Percentiles rank a stretch among this genome's conserved stretches.
Evolutionary conservation across 2,329 filamentous ascomycete genomes (phyloP).

Genomic region (Cryoendolithus antarcticus): DNA sequence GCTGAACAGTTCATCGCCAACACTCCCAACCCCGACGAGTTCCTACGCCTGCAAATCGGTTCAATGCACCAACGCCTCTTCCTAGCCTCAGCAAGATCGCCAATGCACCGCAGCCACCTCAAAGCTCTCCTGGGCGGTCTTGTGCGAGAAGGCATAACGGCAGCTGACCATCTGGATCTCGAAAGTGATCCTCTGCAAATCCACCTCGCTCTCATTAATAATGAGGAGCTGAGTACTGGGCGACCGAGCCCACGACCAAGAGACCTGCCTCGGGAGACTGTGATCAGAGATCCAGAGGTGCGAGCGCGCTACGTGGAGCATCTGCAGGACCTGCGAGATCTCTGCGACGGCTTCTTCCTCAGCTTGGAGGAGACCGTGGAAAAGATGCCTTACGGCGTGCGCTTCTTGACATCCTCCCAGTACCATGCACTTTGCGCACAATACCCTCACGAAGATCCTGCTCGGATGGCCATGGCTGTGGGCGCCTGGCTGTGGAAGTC

Average conservation of each 20-base stretch:
- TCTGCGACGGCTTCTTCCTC: slow-evolving; percentile 80
- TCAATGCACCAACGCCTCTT: slow-evolving; percentile 90
- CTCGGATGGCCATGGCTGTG: slow-evolving; percentile 68
- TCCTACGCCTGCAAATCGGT: slow-evolving; percentile 58
- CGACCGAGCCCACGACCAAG: slow-evolving; percentile 66
- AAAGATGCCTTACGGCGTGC: slow-evolving; percentile 83
- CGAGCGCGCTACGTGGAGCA: slow-evolving; percentile 88
- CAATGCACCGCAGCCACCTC: slow-evolving; percentile 83
- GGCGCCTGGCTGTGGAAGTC: slow-evolving; percentile 89
- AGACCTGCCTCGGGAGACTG: slow-evolving; percentile 79
- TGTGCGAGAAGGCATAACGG: slow-evolving; percentile 83
- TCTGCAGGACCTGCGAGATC: slow-evolving; percentile 83
- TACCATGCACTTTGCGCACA: slow-evolving; percentile 64
- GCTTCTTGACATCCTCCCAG: slow-evolving; percentile 76
- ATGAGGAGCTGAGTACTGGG: slow-evolving; percentile 89
- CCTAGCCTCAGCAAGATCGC: slow-evolving; percentile 76
- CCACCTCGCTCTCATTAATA: slow-evolving; percentile 88
- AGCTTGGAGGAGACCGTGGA: slow-evolving; percentile 74
- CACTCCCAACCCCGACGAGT: slow-evolving; percentile 65
- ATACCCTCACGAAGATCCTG: slow-evolving; percentile 69
- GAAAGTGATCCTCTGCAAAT: slow-evolving; percentile 98
- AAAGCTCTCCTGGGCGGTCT: slow-evolving; percentile 74
- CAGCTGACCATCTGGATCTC: slow-evolving; percentile 78
- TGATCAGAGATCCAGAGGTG: slow-evolving; percentile 92
- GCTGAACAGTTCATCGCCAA: slow-evolving; percentile 75